Conservation (phyloP, 2,329 filamentous ascomycete genomes). For the Beauveria medogensis region DNA sequence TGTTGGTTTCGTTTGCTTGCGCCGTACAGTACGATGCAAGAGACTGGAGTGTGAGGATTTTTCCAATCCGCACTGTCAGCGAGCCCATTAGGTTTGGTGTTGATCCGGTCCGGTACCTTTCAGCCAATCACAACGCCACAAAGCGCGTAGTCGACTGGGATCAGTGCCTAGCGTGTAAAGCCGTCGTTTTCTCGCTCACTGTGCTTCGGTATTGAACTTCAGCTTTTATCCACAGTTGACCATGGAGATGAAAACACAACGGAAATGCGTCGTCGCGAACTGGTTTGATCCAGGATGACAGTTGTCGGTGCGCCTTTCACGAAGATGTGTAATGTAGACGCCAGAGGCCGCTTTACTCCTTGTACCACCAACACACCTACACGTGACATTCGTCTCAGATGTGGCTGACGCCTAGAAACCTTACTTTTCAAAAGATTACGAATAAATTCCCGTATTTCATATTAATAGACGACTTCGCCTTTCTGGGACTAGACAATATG, state of each 20-base stretch:
- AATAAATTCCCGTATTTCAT: neutral
- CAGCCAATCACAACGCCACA: conserved; percentile 20
- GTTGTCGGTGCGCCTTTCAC: neutral
- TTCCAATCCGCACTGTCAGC: conserved; percentile 36
- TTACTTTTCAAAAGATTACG: neutral
- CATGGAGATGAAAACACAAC: neutral
- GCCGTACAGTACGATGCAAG: conserved; percentile 18
- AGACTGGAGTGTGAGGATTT: conserved; percentile 32
- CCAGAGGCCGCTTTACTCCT: neutral
- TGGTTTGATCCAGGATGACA: neutral
- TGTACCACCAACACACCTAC: conserved; percentile 3
- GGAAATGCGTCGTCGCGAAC: neutral
- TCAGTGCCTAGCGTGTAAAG: conserved; percentile 2
- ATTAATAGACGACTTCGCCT: neutral
- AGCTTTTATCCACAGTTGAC: neutral
- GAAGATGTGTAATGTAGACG: neutral
- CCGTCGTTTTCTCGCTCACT: neutral
- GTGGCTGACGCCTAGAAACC: neutral
- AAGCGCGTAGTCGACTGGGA: conserved; percentile 6
- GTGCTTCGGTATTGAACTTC: neutral
- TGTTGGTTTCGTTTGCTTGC: conserved; percentile 13
- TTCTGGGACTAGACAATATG: too few relatives aligned
- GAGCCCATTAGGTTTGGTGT: conserved; percentile 30
- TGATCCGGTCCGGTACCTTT: conserved; percentile 27
- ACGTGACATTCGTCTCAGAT: conserved; percentile 1